Percentiles rank a stretch among this genome's conserved stretches.
These are phyloP conservation scores for Aspergillus sp. DNA, from an alignment of 2,329 filamentous ascomycete species.

Conservation along the genomic window DNA sequence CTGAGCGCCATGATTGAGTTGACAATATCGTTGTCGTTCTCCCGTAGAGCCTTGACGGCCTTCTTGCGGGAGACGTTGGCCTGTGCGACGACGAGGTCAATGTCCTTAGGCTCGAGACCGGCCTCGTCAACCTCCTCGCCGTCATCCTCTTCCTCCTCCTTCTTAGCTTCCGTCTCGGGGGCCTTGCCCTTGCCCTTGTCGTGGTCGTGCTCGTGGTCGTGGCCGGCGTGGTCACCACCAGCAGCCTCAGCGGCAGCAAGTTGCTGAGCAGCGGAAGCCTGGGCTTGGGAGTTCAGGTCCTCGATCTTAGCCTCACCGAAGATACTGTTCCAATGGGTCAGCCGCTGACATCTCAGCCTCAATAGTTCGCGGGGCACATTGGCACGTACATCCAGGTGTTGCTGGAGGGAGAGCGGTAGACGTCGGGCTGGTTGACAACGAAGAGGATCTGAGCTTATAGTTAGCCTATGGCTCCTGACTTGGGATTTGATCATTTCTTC, in stretches of 20 bases:
- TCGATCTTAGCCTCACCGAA: constrained; percentile 99
- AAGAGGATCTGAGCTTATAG: constrained; percentile 76
- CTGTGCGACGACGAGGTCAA: constrained; percentile 98
- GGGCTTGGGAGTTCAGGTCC: constrained; percentile 97
- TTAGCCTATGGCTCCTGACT: constrained; percentile 18
- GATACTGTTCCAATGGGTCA: constrained; percentile 62
- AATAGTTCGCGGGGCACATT: background rate
- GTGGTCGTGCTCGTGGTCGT: constrained; percentile 40
- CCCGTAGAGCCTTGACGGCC: constrained; percentile 91
- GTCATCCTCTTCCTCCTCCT: constrained; percentile 85
- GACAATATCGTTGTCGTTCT: constrained; percentile 99
- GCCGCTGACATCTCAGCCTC: constrained; percentile 6
- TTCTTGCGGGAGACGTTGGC: constrained; percentile 96
- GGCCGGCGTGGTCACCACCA: constrained; percentile 60
- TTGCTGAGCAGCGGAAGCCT: constrained; percentile 93
- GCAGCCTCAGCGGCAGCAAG: constrained; percentile 73
- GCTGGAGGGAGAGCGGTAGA: constrained; percentile 98
- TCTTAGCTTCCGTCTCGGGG: constrained; percentile 59
- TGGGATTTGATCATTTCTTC: background rate
- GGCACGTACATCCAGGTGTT: constrained; percentile 96
- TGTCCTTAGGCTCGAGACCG: constrained; percentile 97
- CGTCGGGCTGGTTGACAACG: constrained; percentile 99
- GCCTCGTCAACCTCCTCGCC: constrained; percentile 93
- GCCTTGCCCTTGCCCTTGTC: constrained; percentile 72
- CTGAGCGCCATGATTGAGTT: constrained; percentile 99